phyloP scores from a whole-genome alignment of 345 rosid genomes.

The Salix suchowensis region DNA sequence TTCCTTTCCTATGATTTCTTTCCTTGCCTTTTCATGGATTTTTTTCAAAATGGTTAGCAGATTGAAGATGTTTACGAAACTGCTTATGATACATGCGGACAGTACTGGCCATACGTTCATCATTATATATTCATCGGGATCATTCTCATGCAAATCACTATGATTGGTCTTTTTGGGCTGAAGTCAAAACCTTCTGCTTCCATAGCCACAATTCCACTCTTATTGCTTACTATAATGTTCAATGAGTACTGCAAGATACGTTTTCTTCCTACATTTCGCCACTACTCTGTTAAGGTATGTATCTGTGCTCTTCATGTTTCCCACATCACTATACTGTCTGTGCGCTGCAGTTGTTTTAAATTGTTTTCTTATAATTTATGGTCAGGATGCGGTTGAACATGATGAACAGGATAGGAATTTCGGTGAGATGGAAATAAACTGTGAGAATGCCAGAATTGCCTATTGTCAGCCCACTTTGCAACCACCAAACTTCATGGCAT shows the following conservation, averaged over 20 bases:
- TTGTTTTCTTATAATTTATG: background rate
- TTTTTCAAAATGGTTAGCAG: conserved; percentile 27
- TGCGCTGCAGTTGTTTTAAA: no score
- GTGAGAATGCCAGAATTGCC: conserved; percentile 42
- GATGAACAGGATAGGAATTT: conserved; percentile 62
- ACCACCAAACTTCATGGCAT: conserved; percentile 25
- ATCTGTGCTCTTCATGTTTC: background rate
- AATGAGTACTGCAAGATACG: conserved; percentile 86
- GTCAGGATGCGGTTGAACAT: conserved; percentile 61
- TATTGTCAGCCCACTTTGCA: conserved; percentile 54
- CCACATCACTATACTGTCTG: no score
- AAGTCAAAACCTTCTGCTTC: conserved; percentile 89
- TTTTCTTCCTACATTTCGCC: conserved; percentile 70
- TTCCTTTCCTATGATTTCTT: background rate
- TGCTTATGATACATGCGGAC: conserved; percentile 69
- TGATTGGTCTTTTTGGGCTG: conserved; percentile 87
- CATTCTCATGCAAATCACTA: conserved; percentile 83
- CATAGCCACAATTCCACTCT: conserved; percentile 65
- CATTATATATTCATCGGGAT: conserved; percentile 63
- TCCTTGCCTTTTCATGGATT: background rate
- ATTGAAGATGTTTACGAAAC: conserved; percentile 73
- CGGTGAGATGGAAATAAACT: conserved; percentile 44
- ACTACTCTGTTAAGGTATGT: conserved; percentile 66
- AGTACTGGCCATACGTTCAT: conserved; percentile 75
- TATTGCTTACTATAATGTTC: conserved; percentile 62